These are phyloP conservation scores for Cystofilobasidium macerans DNA, from an alignment of 768 basidiomycete genomes.

Conservation along the genomic window DNA sequence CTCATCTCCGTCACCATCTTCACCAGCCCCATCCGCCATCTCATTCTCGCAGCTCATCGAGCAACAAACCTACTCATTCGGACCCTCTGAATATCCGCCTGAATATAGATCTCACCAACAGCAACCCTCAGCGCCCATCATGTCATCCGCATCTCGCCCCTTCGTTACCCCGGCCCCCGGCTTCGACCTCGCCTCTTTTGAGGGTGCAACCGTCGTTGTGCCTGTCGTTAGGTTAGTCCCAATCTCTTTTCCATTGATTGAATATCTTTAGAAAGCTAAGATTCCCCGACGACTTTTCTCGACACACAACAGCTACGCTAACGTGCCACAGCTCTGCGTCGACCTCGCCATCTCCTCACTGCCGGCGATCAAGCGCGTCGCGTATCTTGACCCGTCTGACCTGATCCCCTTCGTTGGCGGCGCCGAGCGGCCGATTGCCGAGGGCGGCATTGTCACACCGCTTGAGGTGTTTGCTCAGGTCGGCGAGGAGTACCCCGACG, in stretches of 20 bases:
- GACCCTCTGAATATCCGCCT: too few relatives aligned
- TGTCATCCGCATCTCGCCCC: not conserved
- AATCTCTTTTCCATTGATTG: not conserved
- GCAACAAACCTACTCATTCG: too few relatives aligned
- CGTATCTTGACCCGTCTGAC: slow-evolving; percentile 10
- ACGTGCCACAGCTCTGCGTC: slow-evolving; percentile 23
- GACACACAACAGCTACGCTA: slow-evolving; percentile 23
- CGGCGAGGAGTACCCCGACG: slow-evolving; percentile 8
- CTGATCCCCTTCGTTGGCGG: slow-evolving; percentile 26
- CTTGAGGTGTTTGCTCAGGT: slow-evolving; percentile 24
- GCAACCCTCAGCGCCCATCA: not conserved
- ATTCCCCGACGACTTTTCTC: not conserved
- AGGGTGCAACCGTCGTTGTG: slow-evolving; percentile 16
- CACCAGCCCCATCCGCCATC: too few relatives aligned
- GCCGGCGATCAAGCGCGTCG: slow-evolving; percentile 15
- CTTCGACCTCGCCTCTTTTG: slow-evolving; percentile 4
- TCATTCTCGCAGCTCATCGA: too few relatives aligned
- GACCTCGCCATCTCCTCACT: slow-evolving; percentile 22
- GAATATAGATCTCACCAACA: too few relatives aligned
- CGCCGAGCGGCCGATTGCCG: slow-evolving; percentile 2
- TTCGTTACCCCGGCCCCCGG: slow-evolving; percentile 21
- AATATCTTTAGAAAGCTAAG: too few relatives aligned
- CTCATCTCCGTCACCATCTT: too few relatives aligned
- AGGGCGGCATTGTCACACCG: slow-evolving; percentile 22
- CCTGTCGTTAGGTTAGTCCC: slow-evolving; percentile 23